These are phyloP conservation scores for Phoma sp. DNA, from an alignment of 2,329 filamentous ascomycete genomes.

Conservation along the genomic window DNA sequence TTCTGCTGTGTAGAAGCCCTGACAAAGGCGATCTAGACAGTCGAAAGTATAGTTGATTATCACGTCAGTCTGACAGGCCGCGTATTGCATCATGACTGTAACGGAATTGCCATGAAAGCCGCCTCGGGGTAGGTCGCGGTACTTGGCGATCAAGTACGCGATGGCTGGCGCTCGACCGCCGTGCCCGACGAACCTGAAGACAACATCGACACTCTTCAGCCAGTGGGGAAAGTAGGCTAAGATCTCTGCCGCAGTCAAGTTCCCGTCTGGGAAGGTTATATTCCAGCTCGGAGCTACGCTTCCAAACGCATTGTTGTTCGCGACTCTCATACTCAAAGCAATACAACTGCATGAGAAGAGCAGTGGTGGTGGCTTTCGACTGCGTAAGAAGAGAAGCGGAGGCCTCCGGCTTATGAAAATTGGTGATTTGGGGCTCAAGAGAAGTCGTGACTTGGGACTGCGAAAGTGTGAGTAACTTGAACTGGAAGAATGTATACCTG, in stretches of 20 bases:
- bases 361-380: too few species aligned
- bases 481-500: too few species aligned
- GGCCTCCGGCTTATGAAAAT: too few species aligned
- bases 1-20: conserved; percentile 73
- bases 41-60: too few species aligned
- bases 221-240: conserved; percentile 33
- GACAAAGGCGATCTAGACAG: too few species aligned
- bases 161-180: conserved; percentile 21
- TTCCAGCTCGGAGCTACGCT: conserved; percentile 26
- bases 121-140: conserved; percentile 1
- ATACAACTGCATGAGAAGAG: too few species aligned
- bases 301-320: conserved; percentile 33
- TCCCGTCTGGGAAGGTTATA: conserved; percentile 30
- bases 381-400: too few species aligned
- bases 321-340: not conserved
- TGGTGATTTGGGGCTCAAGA: too few species aligned
- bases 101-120: conserved; percentile 20
- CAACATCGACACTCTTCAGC: conserved; percentile 33
- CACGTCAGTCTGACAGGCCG: conserved; percentile 23
- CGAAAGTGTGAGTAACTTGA: too few species aligned
- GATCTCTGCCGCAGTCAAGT: conserved; percentile 36
- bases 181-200: conserved; percentile 27
- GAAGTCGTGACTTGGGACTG: too few species aligned
- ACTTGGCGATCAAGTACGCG: conserved; percentile 11
- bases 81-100: conserved; percentile 29